Percentiles rank a stretch among this genome's conserved stretches.
These are phyloP conservation scores for Termitomyces bulborhizus DNA, from an alignment of 768 basidiomycete species.

Conservation along the genomic window DNA sequence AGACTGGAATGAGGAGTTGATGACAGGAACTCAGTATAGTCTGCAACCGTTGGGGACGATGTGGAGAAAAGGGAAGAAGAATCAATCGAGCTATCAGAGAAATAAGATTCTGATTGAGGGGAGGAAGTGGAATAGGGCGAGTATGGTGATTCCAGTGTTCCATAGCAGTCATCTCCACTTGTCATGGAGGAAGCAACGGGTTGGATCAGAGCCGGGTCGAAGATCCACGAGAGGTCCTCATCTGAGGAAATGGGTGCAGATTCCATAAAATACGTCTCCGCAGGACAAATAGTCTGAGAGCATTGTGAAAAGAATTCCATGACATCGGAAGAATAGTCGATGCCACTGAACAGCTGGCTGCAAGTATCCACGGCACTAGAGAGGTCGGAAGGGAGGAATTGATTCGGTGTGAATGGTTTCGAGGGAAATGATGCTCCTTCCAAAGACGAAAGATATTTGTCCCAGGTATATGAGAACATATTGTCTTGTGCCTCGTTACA, in stretches of 20 bases:
- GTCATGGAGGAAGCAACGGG: neutral
- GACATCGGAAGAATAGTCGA: neutral
- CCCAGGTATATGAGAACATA: conserved; percentile 1
- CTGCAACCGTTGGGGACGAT: neutral
- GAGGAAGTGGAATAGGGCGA: neutral
- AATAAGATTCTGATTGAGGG: neutral
- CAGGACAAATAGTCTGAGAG: neutral
- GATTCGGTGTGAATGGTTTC: neutral
- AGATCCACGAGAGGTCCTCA: neutral
- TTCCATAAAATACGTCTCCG: neutral
- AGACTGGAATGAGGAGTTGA: neutral
- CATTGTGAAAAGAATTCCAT: neutral
- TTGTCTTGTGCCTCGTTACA: neutral
- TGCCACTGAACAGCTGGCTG: neutral
- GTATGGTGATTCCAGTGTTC: neutral
- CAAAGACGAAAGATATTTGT: neutral
- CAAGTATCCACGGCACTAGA: neutral
- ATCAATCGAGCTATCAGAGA: neutral
- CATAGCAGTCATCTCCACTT: neutral
- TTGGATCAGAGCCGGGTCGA: neutral
- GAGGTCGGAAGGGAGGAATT: neutral
- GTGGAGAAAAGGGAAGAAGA: neutral
- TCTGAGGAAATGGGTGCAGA: neutral
- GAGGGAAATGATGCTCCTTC: neutral
- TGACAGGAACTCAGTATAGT: neutral